Conservation (phyloP, 192 early-diverging fungal species). For the Backusella luteola region DNA sequence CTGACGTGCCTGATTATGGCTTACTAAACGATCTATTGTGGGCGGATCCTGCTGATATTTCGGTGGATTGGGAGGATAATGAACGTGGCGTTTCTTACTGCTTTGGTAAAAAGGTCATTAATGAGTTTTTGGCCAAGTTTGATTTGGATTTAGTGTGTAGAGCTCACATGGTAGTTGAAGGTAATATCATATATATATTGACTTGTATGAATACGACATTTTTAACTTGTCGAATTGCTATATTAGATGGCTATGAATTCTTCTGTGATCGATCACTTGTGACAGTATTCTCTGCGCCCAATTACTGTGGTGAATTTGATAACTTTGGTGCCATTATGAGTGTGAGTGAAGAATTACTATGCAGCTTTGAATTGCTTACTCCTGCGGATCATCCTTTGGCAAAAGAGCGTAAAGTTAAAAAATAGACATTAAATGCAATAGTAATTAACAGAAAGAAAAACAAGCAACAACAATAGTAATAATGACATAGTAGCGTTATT, state of each 20-base stretch:
- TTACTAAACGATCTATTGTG: slow-evolving; percentile 90
- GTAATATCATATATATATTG: slow-evolving; percentile 34
- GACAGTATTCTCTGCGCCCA: slow-evolving; percentile 92
- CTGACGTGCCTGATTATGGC: slow-evolving; percentile 91
- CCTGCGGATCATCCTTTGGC: slow-evolving; percentile 36
- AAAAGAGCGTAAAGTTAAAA: slow-evolving; percentile 15
- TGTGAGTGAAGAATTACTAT: slow-evolving; percentile 79
- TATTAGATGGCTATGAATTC: slow-evolving; percentile 97
- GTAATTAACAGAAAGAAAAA: background rate
- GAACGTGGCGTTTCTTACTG: slow-evolving; percentile 94
- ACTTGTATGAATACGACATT: background rate
- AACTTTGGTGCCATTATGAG: slow-evolving; percentile 88
- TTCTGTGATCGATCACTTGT: slow-evolving; percentile 92
- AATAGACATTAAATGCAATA: background rate
- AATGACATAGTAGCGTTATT: background rate
- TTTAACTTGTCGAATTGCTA: background rate
- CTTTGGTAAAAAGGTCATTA: slow-evolving; percentile 84
- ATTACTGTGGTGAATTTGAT: slow-evolving; percentile 92
- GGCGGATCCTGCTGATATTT: slow-evolving; percentile 87
- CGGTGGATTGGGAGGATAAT: slow-evolving; percentile 88
- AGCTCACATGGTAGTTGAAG: slow-evolving; percentile 81
- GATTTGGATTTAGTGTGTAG: slow-evolving; percentile 97
- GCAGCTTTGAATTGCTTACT: slow-evolving; percentile 60
- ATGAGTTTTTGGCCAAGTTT: slow-evolving; percentile 87
- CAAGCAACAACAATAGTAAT: background rate